Conservation (phyloP, 306 rosid species). For the Pterocarpus macrocarpus region DNA sequence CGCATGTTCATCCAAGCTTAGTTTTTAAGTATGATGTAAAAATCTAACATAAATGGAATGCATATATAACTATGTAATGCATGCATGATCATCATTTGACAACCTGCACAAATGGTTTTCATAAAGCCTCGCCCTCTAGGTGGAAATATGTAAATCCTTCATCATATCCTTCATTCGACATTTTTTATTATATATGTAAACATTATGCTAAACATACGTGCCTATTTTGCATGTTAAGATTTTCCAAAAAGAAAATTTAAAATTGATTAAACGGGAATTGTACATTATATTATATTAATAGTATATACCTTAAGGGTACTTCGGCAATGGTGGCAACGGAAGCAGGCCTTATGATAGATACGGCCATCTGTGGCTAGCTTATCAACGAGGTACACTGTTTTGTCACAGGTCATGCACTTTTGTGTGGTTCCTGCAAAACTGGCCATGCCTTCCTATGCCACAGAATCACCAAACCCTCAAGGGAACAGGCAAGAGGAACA, state of each 20-base stretch:
- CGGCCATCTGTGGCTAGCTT: slow-evolving; percentile 71
- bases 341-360: slow-evolving; percentile 79
- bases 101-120: background rate
- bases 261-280: background rate
- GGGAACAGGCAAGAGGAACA: background rate
- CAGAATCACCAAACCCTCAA: slow-evolving; percentile 10
- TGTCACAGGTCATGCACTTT: slow-evolving; percentile 75
- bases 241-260: background rate
- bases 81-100: slow-evolving; percentile 23
- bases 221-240: background rate
- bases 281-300: background rate
- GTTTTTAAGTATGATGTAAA: too few relatives aligned
- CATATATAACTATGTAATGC: too few relatives aligned
- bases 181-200: background rate
- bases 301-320: slow-evolving; percentile 74
- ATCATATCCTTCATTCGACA: background rate
- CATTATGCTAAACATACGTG: background rate
- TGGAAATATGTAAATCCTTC: slow-evolving; percentile 5
- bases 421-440: slow-evolving; percentile 75
- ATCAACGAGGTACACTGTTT: slow-evolving; percentile 81
- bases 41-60: too few relatives aligned
- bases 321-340: slow-evolving; percentile 90
- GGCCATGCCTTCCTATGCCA: slow-evolving; percentile 60
- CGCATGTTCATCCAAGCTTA: too few relatives aligned
- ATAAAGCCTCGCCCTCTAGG: background rate